Evolutionary conservation across 139 green algal species (phyloP), one percentile per base, ranked within the genome.

Genomic region (Chlorella sp.): DNA sequence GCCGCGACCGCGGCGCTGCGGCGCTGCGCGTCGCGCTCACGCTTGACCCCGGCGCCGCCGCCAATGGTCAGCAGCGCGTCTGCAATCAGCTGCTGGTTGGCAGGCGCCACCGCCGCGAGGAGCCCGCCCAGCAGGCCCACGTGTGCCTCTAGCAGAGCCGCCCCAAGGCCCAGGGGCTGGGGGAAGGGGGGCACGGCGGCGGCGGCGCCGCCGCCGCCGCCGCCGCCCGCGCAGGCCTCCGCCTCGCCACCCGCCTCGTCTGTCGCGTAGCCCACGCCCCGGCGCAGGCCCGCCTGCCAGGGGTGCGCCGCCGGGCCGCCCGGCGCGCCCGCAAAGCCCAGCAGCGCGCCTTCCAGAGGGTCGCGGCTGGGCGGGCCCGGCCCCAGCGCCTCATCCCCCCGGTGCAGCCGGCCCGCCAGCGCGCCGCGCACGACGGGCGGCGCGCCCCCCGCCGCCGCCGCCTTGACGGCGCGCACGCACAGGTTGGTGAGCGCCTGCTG

Each of bases 311-410:
- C 65, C 0, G 88, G 90, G 0, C 83, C 89, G 11, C 88, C 91
- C n/a, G 83, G 53, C 41, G 70, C 61, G 8, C 89, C 90, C 41
- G 82, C 79, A 77, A 91, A 95, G 8, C 56, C 66, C 2, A 83
- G 36, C 36, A 96, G 86, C 17, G 88, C 84, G 19, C 90, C 83
- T 64, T 94, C 88, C 43, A 91, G 73, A 5, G 84, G 79, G 76
- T 94, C 90, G 36, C 77, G 50, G 3, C 86, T 83, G 21, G 77
- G 69, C 36, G 77, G 75, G 79, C 88, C 93, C 0, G 91, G 91
- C 17, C 90, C 91, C 66, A 96, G 79, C 31, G 86, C 66, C 5
- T 78, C 82, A 59, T 95, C 91, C 40, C 88, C 83, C 3, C 35
- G 42, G 50, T 90, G 77, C 36, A 96, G 76, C 36, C 48, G 53